A percentile compares a stretch with the other conserved stretches of the same genome.
These are phyloP conservation scores for Hibiscus trionum DNA, from an alignment of 345 rosid species.

Conservation along the genomic window DNA sequence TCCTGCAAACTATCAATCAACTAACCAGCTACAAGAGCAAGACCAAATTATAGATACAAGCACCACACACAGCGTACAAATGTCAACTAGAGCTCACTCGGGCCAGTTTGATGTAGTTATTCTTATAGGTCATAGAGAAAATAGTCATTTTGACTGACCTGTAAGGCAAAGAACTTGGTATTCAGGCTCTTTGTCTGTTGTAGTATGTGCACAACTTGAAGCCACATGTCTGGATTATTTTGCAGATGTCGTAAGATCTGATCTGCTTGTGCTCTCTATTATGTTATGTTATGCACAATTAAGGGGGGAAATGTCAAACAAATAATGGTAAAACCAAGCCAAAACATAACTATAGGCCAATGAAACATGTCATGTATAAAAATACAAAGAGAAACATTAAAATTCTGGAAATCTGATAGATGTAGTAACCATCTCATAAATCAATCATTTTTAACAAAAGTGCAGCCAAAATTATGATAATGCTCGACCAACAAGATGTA, in stretches of 20 bases:
- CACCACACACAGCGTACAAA: not conserved
- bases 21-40: not conserved
- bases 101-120: not conserved
- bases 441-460: not conserved
- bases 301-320: not conserved
- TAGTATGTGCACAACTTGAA: slow-evolving; percentile 87
- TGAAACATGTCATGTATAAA: not conserved
- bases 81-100: not conserved
- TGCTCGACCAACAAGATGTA: not conserved
- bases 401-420: not conserved
- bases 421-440: not conserved
- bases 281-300: slow-evolving; percentile 17
- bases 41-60: not conserved
- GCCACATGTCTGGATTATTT: slow-evolving; percentile 64
- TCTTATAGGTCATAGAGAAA: not conserved
- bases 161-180: slow-evolving; percentile 94
- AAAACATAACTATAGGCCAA: not conserved
- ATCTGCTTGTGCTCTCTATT: slow-evolving; percentile 15
- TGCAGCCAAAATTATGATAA: not conserved
- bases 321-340: not conserved
- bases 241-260: no score
- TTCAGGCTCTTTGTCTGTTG: slow-evolving; percentile 75
- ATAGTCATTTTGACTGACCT: slow-evolving; percentile 37
- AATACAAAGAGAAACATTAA: not conserved
- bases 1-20: not conserved